These are phyloP conservation scores for Sporothrix phasma DNA, from an alignment of 2,329 filamentous ascomycete genomes.

Conservation along the genomic window DNA sequence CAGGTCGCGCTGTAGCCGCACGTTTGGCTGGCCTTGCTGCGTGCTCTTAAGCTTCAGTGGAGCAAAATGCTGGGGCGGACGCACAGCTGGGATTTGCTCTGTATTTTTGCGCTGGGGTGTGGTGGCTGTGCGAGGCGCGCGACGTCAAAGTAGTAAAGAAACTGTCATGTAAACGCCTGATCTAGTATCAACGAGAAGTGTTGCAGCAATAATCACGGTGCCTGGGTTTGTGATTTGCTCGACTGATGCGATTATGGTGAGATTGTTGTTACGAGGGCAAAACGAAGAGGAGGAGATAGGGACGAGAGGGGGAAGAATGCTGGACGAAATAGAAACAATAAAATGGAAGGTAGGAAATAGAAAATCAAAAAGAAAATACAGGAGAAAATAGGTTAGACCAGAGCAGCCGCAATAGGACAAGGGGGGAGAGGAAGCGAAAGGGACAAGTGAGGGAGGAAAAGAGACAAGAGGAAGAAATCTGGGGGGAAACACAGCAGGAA, in stretches of 20 bases:
- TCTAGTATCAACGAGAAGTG: neutral
- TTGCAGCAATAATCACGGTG: neutral
- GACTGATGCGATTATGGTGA: neutral
- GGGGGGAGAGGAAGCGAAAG: neutral
- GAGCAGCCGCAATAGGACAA: neutral
- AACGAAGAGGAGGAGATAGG: neutral
- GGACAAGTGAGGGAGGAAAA: neutral
- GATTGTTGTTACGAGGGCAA: neutral
- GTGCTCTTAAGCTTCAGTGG: constrained; percentile 5
- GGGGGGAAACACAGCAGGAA: neutral
- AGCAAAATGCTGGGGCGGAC: neutral
- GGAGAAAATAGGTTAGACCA: neutral
- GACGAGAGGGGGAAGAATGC: neutral
- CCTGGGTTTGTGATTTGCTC: neutral
- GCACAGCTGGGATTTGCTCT: neutral
- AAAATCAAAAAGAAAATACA: neutral
- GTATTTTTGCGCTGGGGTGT: neutral
- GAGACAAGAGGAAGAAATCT: neutral
- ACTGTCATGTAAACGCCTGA: neutral
- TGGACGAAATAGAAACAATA: constrained; percentile 20
- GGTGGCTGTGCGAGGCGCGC: neutral
- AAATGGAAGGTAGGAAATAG: constrained; percentile 20
- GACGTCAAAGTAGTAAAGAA: neutral
- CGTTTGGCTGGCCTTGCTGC: neutral
- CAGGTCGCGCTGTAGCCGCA: neutral